Conservation (phyloP, 129 eudicot genomes). For the Flaveria bidentis region DNA sequence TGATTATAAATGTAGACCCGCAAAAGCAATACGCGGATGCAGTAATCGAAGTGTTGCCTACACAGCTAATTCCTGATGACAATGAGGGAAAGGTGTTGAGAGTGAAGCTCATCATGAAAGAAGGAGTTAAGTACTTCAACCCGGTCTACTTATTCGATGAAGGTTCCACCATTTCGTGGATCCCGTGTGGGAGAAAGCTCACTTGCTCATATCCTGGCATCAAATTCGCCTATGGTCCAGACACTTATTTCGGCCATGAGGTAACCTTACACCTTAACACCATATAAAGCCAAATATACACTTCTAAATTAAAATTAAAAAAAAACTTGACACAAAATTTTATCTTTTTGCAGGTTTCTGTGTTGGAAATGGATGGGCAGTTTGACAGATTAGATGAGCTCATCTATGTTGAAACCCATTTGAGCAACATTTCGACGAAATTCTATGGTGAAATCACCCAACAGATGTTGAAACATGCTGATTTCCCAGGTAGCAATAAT, state of each 20-base stretch:
- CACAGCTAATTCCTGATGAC: conserved; percentile 85
- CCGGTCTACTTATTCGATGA: conserved; percentile 96
- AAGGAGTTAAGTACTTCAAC: conserved; percentile 79
- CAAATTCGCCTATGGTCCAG: conserved; percentile 92
- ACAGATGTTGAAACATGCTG: conserved; percentile 85
- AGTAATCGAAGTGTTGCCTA: conserved; percentile 90
- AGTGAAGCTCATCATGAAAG: conserved; percentile 88
- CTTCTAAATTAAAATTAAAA: neutral
- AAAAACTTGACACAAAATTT: neutral
- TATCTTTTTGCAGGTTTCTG: conserved; percentile 63
- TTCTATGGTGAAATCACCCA: conserved; percentile 96
- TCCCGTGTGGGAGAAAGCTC: conserved; percentile 93
- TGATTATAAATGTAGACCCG: conserved; percentile 57
- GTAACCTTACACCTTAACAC: conserved; percentile 34
- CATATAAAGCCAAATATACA: neutral
- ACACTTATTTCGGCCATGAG: conserved; percentile 76
- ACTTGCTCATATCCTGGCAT: conserved; percentile 98
- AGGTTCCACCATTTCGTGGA: conserved; percentile 91
- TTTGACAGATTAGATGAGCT: conserved; percentile 94
- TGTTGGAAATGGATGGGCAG: conserved; percentile 96
- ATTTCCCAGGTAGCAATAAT: conserved; percentile 93
- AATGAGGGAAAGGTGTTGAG: conserved; percentile 83
- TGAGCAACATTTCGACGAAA: conserved; percentile 88
- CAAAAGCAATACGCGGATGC: conserved; percentile 99
- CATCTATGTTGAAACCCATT: conserved; percentile 87